Evolutionary conservation across 495 filamentous ascomycete species (phyloP), one percentile per base, ranked within the genome.

Genomic region (Trypethelium eluteriae): DNA sequence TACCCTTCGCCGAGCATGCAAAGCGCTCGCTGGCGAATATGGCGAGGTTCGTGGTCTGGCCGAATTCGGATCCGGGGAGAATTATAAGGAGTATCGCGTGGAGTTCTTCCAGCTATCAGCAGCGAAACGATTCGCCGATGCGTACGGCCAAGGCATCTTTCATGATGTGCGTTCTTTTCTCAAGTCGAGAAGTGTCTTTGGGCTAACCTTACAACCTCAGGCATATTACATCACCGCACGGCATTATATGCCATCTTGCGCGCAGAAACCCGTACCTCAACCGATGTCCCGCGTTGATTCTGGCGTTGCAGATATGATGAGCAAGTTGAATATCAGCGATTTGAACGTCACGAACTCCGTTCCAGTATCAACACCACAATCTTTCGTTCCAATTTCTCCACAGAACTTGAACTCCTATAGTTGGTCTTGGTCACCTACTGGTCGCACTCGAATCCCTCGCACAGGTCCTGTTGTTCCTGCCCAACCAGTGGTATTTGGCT

Each of bases 91-190:
- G 53, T 71, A 65, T 67, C 64, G 69, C 9, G 69, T 57, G 5
- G 71, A 73, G 50, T 73, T 69, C 63, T 62, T 41, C 65, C 66
- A 64, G 67, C 64, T 73, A 62, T 47, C 46, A 5, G 61, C 39
- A 18, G 71, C 66, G 9, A 67, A 62, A 63, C 57, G 64, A 11
- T 64, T 68, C 3, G 14, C 69, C 38, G 39, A 53, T 14, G 34
- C 38, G 5, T n/a, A 49, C 50, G n/a, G 46, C 18, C 12, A 46
- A 62, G 47, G 53, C 32, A 36, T 35, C 3, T 7, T 36, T 9
- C 18, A 59, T 18, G 7, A 59, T 7, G 53, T 36, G 7, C 7
- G 53, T 59, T 3, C 6, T 32, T 3, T 36, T 34, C 41, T 3
- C 18, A 36, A 59, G 3, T 36, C 25, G 14, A 7, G 9, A n/a